Evolutionary conservation across 225 moss, liverwort and hornwort genomes (phyloP), one percentile per base, ranked within the genome.

Genomic region (Physcomitrellopsis africana): DNA sequence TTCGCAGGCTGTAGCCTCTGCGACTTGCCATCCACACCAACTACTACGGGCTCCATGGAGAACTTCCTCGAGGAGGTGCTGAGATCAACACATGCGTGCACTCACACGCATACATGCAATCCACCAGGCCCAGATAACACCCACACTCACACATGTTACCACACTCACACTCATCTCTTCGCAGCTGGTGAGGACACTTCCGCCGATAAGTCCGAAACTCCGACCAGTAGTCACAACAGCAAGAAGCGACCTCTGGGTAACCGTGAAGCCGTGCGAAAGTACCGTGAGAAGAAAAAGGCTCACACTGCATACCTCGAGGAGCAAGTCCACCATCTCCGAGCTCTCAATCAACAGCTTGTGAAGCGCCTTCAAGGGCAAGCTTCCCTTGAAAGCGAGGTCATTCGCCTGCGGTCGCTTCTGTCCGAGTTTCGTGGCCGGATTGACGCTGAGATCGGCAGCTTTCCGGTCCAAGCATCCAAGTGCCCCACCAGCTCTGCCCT

Each of bases 281-380:
- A 99, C 68, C 90, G 95, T 7, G 99, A 99, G 83, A 99, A 99
- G 90, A 93, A 99, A 77, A 99, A 99, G 82, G 99, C 99, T 1
- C 95, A 95, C 84, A 93, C 95, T 0, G 97, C 91, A 1, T 89
- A 86, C 80, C 85, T 99, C 20, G 97, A 95, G 75, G 97, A 90
- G 81, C 87, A 90, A 79, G 83, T 90, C 72, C 78, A 87, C 55
- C 90, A 87, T 51, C 76, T 90, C 32, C 84, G 85, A 6, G 87
- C 90, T 1, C 81, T 84, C 42, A 95, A 95, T 51, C 91, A 93
- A 47, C 93, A 99, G 90, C 89, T 99, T 3, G 89, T 95, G 77
- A 99, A 92, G 81, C 87, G 92, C 19, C 84, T 95, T 20, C 93
- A 87, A 57, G 93, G 85, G 26, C 95, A 95, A 62, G 93, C 85